Evolutionary conservation across 345 rosid genomes (phyloP), one percentile per base, ranked within the genome.

Genomic region (Nasturtium officinale): DNA sequence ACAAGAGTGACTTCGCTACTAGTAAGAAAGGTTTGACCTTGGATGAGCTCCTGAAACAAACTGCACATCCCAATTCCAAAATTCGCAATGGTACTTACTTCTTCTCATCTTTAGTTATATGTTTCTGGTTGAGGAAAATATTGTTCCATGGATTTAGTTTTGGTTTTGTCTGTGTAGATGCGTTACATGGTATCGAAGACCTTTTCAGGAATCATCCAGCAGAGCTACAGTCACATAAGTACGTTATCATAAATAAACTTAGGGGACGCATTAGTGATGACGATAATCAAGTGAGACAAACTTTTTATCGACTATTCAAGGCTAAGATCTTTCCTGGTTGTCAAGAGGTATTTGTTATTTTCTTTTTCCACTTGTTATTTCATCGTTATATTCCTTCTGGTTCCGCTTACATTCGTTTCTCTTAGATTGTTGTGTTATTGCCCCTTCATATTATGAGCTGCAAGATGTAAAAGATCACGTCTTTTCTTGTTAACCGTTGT

Each of bases 11-110:
- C 35, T 79, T 87, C 15, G 97, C 98, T 59, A 85, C 91, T 40
- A 91, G 81, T 78, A 94, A 85, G 88, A 94, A 87, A 74, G 97
- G 97, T n/a, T 79, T 91, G 84, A 87, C 96, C 67, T 79, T 94
- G 78, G 73, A 85, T 29, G 97, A 91, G 73, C 97, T 94, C 69
- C 89, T 94, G 29, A 84, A 76, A 66, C 97, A 91, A 75, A 83
- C 91, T 67, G 83, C 96, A 2, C 97, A 94, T 84, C 86, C 84
- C 82, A 94, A 82, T 75, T 73, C 87, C n/a, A 91, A 86, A 88
- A 88, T 91, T 74, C 91, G 96, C 65, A 84, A 80, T 78, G 88
- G 96, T 94, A 77, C 21, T 32, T n/a, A n/a, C 30, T 32, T 28
- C 12, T 40, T 20, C 9, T 45, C 35, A 47, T 56, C 65, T n/a